These are phyloP conservation scores for Podila epigama DNA, from an alignment of 192 early-diverging fungal species.

Conservation along the genomic window DNA sequence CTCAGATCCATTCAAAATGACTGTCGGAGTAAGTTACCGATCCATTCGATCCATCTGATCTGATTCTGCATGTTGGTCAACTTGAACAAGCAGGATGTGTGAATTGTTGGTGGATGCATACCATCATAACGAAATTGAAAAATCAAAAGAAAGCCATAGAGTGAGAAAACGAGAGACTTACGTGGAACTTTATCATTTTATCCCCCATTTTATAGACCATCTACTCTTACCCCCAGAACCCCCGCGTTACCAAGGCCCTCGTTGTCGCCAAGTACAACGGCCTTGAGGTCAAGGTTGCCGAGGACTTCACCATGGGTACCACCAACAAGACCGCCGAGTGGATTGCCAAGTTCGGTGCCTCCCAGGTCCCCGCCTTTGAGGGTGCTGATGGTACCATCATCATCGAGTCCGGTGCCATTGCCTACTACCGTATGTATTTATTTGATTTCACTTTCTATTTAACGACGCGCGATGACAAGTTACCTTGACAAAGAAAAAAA, in stretches of 20 bases:
- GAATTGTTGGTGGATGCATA: not conserved
- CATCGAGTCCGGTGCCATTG: slow-evolving; percentile 89
- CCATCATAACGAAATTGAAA: too few relatives aligned
- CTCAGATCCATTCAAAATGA: slow-evolving; percentile 25
- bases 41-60: not conserved
- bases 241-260: slow-evolving; percentile 68
- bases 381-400: slow-evolving; percentile 76
- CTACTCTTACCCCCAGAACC: slow-evolving; percentile 73
- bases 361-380: slow-evolving; percentile 91
- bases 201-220: slow-evolving; percentile 49
- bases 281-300: slow-evolving; percentile 72
- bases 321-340: slow-evolving; percentile 85
- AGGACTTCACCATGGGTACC: slow-evolving; percentile 67
- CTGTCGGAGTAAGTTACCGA: slow-evolving; percentile 21
- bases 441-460: not conserved
- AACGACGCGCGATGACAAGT: not conserved
- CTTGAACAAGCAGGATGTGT: not conserved
- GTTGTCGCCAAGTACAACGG: slow-evolving; percentile 81
- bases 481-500: not conserved
- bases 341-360: slow-evolving; percentile 90
- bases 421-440: slow-evolving; percentile 81
- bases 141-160: too few relatives aligned
- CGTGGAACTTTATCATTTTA: too few relatives aligned
- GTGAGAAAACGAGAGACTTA: too few relatives aligned
- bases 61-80: too few relatives aligned